Evolutionary conservation across 169 alveolate species (phyloP).

Genomic region (Plasmodium cynomolgi): DNA sequence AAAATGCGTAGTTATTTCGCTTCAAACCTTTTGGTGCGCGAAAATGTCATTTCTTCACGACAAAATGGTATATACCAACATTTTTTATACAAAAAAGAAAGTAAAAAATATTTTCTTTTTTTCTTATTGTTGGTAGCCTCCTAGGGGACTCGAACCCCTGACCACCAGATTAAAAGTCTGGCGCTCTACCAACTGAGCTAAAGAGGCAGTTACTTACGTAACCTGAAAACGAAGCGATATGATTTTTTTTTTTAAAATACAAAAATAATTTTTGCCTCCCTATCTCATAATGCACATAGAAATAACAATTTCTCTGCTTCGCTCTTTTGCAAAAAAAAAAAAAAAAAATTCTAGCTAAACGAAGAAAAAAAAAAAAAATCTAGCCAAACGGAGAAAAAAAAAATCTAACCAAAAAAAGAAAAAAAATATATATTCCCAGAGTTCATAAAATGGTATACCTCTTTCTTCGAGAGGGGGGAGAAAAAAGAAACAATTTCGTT

Average conservation of each 20-base stretch:
- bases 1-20: not conserved
- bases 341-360: not conserved
- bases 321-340: not conserved
- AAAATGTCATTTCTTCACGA: not conserved
- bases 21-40: not conserved
- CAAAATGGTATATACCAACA: too few species aligned
- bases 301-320: slow-evolving; percentile 38
- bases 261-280: too few species aligned
- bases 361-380: not conserved
- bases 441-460: not conserved
- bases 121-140: slow-evolving; percentile 82
- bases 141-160: slow-evolving; percentile 99
- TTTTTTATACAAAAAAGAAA: not conserved
- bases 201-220: slow-evolving; percentile 89
- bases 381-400: not conserved
- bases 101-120: not conserved
- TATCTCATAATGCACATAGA: not conserved
- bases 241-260: not conserved
- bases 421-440: not conserved
- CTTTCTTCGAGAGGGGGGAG: not conserved
- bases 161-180: slow-evolving; percentile 99
- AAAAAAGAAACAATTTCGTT: not conserved
- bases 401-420: too few species aligned
- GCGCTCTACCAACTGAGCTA: slow-evolving; percentile 99
- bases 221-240: not conserved